These are phyloP conservation scores for Globisporangium irregulare DNA, from an alignment of 352 stramenopile species.

Conservation along the genomic window DNA sequence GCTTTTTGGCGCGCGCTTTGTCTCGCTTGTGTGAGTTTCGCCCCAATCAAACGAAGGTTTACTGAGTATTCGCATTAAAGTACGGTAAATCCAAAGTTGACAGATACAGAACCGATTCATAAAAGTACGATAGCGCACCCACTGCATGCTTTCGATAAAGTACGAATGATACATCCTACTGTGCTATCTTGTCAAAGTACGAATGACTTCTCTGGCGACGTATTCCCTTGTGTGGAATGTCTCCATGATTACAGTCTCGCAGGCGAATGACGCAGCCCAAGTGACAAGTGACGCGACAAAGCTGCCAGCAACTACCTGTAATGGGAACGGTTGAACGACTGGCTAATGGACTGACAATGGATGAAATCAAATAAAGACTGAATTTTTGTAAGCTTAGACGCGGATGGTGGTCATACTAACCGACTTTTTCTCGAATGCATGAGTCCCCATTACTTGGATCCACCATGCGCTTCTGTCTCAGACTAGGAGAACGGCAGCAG, in stretches of 20 bases:
- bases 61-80: conserved; percentile 6
- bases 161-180: neutral
- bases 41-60: conserved; percentile 18
- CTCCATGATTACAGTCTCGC: neutral
- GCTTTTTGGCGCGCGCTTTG: conserved; percentile 16
- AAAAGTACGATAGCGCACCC: conserved; percentile 27
- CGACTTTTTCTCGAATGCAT: conserved; percentile 3
- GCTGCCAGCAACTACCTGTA: neutral
- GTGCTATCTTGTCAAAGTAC: neutral
- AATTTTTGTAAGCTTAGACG: conserved; percentile 10
- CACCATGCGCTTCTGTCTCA: neutral
- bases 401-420: neutral
- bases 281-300: neutral
- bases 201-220: neutral
- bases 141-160: neutral
- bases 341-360: neutral
- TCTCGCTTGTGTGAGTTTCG: conserved; percentile 9
- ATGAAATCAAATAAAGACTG: conserved; percentile 14
- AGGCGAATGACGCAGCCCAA: neutral
- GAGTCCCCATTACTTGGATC: neutral
- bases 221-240: neutral
- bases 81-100: neutral
- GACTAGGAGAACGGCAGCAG: neutral
- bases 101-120: neutral
- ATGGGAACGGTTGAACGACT: neutral